Percentiles rank a stretch among this genome's conserved stretches.
Conservation (phyloP, 495 filamentous ascomycete species). For the Acidiella bohemica region DNA sequence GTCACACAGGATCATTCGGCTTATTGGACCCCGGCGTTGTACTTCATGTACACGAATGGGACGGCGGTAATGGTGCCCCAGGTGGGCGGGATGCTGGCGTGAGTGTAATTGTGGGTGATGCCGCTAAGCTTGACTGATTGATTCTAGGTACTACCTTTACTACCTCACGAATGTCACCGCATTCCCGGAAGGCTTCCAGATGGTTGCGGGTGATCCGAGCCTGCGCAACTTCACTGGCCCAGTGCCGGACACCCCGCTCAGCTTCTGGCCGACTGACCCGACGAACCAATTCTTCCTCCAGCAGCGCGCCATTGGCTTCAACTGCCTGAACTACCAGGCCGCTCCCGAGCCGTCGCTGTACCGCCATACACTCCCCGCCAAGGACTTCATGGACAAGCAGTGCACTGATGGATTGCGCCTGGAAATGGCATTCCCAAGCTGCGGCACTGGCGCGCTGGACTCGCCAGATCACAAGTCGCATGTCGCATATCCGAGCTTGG, state of each 20-base stretch:
- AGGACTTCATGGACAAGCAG: constrained; percentile 59
- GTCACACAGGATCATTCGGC: constrained; percentile 48
- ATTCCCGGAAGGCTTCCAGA: constrained; percentile 68
- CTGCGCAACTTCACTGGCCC: constrained; percentile 59
- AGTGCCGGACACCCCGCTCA: constrained; percentile 38
- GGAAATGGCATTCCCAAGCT: constrained; percentile 45
- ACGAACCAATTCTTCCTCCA: constrained; percentile 46
- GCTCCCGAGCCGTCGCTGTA: constrained; percentile 52
- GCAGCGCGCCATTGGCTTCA: constrained; percentile 84
- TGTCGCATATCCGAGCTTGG: constrained; percentile 43
- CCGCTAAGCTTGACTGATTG: not conserved
- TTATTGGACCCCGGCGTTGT: constrained; percentile 49
- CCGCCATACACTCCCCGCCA: constrained; percentile 68
- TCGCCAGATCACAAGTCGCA: constrained; percentile 46
- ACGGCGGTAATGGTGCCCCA: constrained; percentile 39
- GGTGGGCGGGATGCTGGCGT: constrained; percentile 46
- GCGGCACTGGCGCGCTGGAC: constrained; percentile 33
- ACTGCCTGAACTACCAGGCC: constrained; percentile 67
- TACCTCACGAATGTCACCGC: constrained; percentile 50
- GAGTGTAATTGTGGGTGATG: constrained; percentile 17
- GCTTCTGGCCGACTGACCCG: constrained; percentile 10
- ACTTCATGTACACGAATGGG: constrained; percentile 45
- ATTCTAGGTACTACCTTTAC: constrained; percentile 52
- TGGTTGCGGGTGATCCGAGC: constrained; percentile 65
- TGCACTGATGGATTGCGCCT: constrained; percentile 48